A percentile compares a stretch with the other conserved stretches of the same genome.
Evolutionary conservation across 441 rosid genomes (phyloP).

Genomic region (Aleurites moluccanus): DNA sequence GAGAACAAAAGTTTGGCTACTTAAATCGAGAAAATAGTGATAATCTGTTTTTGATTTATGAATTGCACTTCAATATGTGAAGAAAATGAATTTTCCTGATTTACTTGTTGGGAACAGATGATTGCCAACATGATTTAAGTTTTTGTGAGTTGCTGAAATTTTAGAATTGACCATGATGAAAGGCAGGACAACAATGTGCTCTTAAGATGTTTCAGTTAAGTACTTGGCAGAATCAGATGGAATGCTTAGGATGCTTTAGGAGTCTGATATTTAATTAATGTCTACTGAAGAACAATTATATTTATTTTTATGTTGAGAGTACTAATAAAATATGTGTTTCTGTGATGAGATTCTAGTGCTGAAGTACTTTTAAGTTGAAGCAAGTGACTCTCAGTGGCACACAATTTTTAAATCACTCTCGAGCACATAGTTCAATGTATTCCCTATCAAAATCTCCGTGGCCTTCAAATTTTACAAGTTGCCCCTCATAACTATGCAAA

Average conservation of each 20-base stretch:
- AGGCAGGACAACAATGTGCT: neutral
- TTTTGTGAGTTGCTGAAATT: too few species aligned
- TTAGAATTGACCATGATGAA: too few species aligned
- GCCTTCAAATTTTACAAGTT: neutral
- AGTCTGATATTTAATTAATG: neutral
- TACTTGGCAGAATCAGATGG: too few species aligned
- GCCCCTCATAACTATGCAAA: too few species aligned
- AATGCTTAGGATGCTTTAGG: too few species aligned
- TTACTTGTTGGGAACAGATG: neutral
- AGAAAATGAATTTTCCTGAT: slow-evolving; percentile 39
- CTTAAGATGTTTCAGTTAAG: neutral
- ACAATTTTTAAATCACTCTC: neutral
- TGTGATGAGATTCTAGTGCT: neutral
- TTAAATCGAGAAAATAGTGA: too few species aligned
- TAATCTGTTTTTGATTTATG: too few species aligned
- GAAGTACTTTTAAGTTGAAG: neutral
- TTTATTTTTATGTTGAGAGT: neutral
- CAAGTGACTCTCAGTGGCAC: neutral
- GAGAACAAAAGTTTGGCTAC: too few species aligned
- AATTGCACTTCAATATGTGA: too few species aligned
- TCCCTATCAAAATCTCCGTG: neutral
- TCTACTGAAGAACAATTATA: neutral
- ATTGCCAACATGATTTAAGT: neutral
- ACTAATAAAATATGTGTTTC: neutral
- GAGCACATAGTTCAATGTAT: neutral